A percentile compares a stretch with the other conserved stretches of the same genome.
Conservation (phyloP, 2,329 filamentous ascomycete genomes). For the Alternaria angustiovoidea region DNA sequence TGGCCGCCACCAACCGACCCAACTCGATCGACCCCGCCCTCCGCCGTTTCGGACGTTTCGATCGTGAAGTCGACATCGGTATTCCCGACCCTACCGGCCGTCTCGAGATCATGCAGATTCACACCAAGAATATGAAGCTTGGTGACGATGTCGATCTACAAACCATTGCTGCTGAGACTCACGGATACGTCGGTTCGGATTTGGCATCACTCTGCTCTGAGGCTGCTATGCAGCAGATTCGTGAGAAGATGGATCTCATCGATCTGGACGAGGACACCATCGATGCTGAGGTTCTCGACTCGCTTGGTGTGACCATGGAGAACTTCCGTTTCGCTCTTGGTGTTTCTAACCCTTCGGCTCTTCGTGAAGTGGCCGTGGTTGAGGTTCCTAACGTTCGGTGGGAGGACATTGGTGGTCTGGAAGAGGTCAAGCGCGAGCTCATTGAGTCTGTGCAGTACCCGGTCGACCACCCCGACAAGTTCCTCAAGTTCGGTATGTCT, state of each 20-base stretch:
- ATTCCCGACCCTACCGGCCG: conserved; percentile 97
- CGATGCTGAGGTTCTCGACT: conserved; percentile 97
- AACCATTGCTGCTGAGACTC: conserved; percentile 95
- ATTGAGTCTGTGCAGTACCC: conserved; percentile 99
- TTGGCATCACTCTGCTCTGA: conserved; percentile 97
- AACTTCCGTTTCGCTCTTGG: conserved; percentile 99
- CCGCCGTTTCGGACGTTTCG: conserved; percentile 97
- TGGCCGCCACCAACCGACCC: conserved; percentile 98
- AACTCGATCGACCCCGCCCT: conserved; percentile 99
- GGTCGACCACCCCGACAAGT: conserved; percentile 98
- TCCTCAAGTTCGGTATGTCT: conserved; percentile 99
- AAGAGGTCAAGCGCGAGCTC: conserved; percentile 98
- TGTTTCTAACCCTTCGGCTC: conserved; percentile 97
- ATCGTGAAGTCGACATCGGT: conserved; percentile 98
- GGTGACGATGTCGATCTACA: conserved; percentile 96
- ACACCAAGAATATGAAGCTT: conserved; percentile 99
- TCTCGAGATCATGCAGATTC: conserved; percentile 98
- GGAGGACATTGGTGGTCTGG: conserved; percentile 99
- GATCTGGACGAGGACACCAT: conserved; percentile 99
- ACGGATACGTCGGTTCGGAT: conserved; percentile 99
- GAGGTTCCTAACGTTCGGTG: conserved; percentile 99
- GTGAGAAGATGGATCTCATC: conserved; percentile 99
- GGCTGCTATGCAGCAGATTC: conserved; percentile 99
- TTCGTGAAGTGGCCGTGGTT: conserved; percentile 98
- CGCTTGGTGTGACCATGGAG: conserved; percentile 98